Conservation (phyloP, 2,329 filamentous ascomycete genomes). For the Ceratocystis variospora region DNA sequence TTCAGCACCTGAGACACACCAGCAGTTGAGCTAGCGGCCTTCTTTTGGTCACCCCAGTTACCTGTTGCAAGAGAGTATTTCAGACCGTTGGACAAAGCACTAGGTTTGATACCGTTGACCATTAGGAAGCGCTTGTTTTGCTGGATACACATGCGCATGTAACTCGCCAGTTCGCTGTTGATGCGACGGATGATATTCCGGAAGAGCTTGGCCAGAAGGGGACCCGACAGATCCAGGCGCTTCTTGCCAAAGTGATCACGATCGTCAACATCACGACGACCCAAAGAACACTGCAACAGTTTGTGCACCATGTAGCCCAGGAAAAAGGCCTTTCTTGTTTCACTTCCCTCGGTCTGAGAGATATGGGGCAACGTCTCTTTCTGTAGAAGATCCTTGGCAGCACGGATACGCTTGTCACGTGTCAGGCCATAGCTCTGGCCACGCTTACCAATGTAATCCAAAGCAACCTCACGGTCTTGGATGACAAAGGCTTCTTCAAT, state of each 20-base stretch:
- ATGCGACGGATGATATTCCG: slow-evolving; percentile 81
- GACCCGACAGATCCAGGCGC: slow-evolving; percentile 85
- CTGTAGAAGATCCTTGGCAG: slow-evolving; percentile 86
- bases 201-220: slow-evolving; percentile 91
- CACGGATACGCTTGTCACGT: slow-evolving; percentile 76
- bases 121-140: slow-evolving; percentile 79
- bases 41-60: slow-evolving; percentile 99
- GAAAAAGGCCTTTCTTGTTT: slow-evolving; percentile 95
- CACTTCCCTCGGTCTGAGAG: slow-evolving; percentile 84
- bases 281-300: slow-evolving; percentile 81
- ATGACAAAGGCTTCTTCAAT: slow-evolving; percentile 95
- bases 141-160: slow-evolving; percentile 86
- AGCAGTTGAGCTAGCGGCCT: slow-evolving; percentile 84
- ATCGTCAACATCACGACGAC: slow-evolving; percentile 86
- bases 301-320: slow-evolving; percentile 98
- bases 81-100: slow-evolving; percentile 80
- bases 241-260: slow-evolving; percentile 99
- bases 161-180: slow-evolving; percentile 78
- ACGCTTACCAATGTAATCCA: slow-evolving; percentile 92
- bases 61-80: slow-evolving; percentile 96
- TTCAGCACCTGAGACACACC: slow-evolving; percentile 98
- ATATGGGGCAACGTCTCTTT: slow-evolving; percentile 96
- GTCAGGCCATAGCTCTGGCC: slow-evolving; percentile 57
- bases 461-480: slow-evolving; percentile 83
- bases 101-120: slow-evolving; percentile 77